Conservation (phyloP, 495 filamentous ascomycete genomes). For the Aspergillus indologenus region DNA sequence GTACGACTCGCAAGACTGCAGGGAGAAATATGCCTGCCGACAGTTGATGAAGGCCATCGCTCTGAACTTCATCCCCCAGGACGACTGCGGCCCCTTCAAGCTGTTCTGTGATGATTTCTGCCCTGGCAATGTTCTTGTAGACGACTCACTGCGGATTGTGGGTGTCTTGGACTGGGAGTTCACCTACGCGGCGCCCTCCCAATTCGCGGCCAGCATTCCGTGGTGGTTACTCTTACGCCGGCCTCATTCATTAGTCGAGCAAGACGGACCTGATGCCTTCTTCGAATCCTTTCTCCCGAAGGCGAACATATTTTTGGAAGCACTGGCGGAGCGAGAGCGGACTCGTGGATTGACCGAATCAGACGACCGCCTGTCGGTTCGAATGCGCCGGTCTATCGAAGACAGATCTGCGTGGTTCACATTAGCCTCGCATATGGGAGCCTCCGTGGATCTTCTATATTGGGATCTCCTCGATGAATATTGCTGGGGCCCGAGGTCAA, state of each 20-base stretch:
- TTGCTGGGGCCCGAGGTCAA: constrained; percentile 2
- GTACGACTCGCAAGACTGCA: neutral
- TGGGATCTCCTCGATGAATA: constrained; percentile 10
- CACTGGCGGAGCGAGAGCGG: neutral
- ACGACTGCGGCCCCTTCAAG: constrained; percentile 5
- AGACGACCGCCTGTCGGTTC: neutral
- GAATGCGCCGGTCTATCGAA: neutral
- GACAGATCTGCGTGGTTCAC: neutral
- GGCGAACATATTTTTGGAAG: neutral
- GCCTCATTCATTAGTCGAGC: neutral
- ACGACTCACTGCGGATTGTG: neutral
- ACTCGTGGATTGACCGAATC: neutral
- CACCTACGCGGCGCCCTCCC: neutral
- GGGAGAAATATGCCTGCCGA: neutral
- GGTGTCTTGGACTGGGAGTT: constrained; percentile 10
- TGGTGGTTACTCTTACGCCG: constrained; percentile 9
- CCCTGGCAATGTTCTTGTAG: constrained; percentile 3
- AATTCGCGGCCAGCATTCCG: neutral
- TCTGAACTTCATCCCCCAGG: neutral
- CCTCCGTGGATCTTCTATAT: constrained; percentile 3
- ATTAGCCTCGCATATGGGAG: neutral
- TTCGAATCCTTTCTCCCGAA: neutral
- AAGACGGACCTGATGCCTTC: neutral
- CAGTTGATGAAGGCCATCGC: neutral
- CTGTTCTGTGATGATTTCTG: constrained; percentile 6